Conservation (phyloP, 192 early-diverging fungal species). For the Martensiomyces pterosporus region DNA sequence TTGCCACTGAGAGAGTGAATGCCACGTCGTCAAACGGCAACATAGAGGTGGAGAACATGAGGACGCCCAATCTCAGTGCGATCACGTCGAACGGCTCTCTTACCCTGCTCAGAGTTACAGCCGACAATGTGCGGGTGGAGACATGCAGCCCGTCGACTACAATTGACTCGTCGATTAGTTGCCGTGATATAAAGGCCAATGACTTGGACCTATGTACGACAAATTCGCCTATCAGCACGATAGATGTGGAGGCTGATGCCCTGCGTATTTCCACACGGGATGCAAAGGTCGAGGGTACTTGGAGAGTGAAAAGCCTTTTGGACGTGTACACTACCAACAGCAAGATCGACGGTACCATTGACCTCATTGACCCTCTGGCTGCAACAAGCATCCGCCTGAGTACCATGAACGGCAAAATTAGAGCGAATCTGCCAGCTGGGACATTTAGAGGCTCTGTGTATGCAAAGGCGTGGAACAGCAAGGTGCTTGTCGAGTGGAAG, state of each 20-base stretch:
- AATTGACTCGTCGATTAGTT: too few relatives aligned
- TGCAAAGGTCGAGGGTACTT: slow-evolving; percentile 15
- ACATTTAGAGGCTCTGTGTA: slow-evolving; percentile 21
- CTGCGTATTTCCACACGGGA: slow-evolving; percentile 15
- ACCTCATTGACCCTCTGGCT: slow-evolving; percentile 1
- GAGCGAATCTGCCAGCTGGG: slow-evolving; percentile 8
- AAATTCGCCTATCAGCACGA: slow-evolving; percentile 11
- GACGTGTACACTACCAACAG: slow-evolving; percentile 18
- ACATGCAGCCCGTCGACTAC: not conserved
- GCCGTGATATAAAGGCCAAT: slow-evolving; percentile 1
- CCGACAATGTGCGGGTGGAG: not conserved
- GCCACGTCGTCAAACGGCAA: slow-evolving; percentile 14
- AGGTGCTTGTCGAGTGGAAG: slow-evolving; percentile 1
- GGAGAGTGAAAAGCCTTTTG: slow-evolving; percentile 10
- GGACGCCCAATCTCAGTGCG: not conserved
- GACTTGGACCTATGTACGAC: slow-evolving; percentile 10
- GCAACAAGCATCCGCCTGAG: slow-evolving; percentile 3
- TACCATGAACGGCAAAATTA: slow-evolving; percentile 18
- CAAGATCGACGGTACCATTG: slow-evolving; percentile 6
- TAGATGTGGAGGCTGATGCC: not conserved
- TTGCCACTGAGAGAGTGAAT: not conserved
- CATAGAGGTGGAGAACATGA: slow-evolving; percentile 6
- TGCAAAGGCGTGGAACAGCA: slow-evolving; percentile 8
- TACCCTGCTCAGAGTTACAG: not conserved
- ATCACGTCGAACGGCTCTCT: slow-evolving; percentile 11